Percentiles rank a stretch among this genome's conserved stretches.
phyloP scores from a whole-genome alignment of 805 yeast genomes.

The Jamesozyma piceae region DNA sequence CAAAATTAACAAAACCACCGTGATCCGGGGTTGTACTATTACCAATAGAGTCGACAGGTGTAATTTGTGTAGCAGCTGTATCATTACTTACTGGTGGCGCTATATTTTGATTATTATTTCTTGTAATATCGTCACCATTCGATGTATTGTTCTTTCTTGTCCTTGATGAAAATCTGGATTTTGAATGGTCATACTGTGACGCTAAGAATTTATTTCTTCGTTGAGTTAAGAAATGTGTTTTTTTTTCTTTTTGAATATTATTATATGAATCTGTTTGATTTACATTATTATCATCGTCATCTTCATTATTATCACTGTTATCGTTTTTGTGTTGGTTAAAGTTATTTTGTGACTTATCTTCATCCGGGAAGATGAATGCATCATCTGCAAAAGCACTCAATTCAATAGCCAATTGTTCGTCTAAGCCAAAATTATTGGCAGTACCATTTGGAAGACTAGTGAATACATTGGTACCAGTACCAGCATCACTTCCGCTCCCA shows the following conservation, averaged over 20 bases:
- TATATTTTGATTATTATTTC: background rate
- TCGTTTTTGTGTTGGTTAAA: constrained; percentile 9
- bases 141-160: background rate
- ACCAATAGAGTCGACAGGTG: background rate
- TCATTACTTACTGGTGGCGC: background rate
- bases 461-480: background rate
- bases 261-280: too few relatives aligned
- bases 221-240: constrained; percentile 22
- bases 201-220: constrained; percentile 24
- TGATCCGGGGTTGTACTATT: constrained; percentile 3
- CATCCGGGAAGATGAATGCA: constrained; percentile 72
- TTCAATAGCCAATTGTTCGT: constrained; percentile 50
- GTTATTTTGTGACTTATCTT: constrained; percentile 35
- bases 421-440: constrained; percentile 25
- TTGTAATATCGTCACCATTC: background rate
- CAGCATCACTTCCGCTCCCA: constrained; percentile 12
- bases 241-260: constrained; percentile 5
- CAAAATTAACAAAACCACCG: constrained; percentile 12
- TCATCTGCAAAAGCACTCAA: constrained; percentile 79
- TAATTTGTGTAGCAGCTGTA: background rate
- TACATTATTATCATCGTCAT: constrained; percentile 2
- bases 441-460: too few relatives aligned
- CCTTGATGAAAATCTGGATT: constrained; percentile 21
- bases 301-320: constrained; percentile 3
- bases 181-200: constrained; percentile 27